phyloP scores from a whole-genome alignment of 441 rosid genomes.

The Eutrema salsugineum region DNA sequence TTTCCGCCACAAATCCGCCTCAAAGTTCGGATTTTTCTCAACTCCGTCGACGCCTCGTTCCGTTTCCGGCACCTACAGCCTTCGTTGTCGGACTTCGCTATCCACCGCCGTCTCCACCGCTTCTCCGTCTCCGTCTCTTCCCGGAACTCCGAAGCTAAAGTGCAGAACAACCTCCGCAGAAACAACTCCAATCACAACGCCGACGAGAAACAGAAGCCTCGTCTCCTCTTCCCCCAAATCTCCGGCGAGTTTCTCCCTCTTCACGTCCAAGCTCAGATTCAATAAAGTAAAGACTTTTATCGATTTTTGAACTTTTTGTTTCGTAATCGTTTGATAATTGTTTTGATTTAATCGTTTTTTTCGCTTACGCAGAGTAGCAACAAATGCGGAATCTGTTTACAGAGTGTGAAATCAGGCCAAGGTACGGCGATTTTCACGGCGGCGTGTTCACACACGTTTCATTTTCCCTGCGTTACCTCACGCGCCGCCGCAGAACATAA shows the following conservation, averaged over 20 bases:
- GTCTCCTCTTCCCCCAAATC: slow-evolving; percentile 29
- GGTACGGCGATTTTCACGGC: slow-evolving; percentile 89
- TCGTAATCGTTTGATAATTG: neutral
- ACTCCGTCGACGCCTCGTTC: slow-evolving; percentile 76
- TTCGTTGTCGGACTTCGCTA: slow-evolving; percentile 56
- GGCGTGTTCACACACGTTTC: slow-evolving; percentile 78
- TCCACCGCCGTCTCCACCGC: slow-evolving; percentile 24
- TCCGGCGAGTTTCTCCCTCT: slow-evolving; percentile 66
- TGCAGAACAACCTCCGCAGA: slow-evolving; percentile 41
- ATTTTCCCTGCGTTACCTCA: slow-evolving; percentile 69
- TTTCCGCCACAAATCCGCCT: slow-evolving; percentile 37
- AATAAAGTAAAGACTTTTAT: slow-evolving; percentile 44
- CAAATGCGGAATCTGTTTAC: slow-evolving; percentile 66
- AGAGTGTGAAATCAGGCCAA: slow-evolving; percentile 60
- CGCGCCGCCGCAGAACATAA: slow-evolving; percentile 38
- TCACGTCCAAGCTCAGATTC: slow-evolving; percentile 62
- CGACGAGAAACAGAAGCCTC: slow-evolving; percentile 26
- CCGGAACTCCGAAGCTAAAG: slow-evolving; percentile 63
- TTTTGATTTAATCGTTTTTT: neutral
- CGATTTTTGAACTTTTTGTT: neutral
- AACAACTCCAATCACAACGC: slow-evolving; percentile 2
- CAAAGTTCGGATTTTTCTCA: slow-evolving; percentile 64
- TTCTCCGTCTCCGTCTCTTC: slow-evolving; percentile 37
- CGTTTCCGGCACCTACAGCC: slow-evolving; percentile 39
- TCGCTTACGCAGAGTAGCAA: slow-evolving; percentile 36